Conservation (phyloP, 2,329 filamentous ascomycete species). For the Cadophora malorum region DNA sequence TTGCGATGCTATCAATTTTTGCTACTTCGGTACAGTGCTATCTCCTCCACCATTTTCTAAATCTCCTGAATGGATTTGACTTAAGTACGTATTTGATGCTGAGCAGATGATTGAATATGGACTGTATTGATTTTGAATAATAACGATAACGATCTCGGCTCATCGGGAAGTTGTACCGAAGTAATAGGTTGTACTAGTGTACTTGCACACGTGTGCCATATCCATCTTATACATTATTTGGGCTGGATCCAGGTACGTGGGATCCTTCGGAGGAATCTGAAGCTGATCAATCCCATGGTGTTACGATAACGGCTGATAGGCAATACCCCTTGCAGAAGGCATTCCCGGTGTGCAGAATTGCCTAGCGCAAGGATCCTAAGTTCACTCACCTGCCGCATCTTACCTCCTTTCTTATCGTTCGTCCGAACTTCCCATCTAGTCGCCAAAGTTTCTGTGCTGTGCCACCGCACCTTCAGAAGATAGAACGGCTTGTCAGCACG, state of each 20-base stretch:
- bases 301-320: background rate
- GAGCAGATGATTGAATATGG: background rate
- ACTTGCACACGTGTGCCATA: background rate
- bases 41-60: background rate
- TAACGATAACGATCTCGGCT: background rate
- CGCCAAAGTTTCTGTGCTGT: background rate
- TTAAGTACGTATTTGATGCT: background rate
- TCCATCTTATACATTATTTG: background rate
- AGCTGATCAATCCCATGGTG: background rate
- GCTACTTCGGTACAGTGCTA: background rate
- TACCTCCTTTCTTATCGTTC: conserved; percentile 3
- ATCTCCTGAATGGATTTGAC: background rate
- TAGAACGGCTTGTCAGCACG: background rate
- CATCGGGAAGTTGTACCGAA: background rate
- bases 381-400: background rate
- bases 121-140: background rate
- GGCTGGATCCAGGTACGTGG: conserved; percentile 5
- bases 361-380: background rate
- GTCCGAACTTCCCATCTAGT: background rate
- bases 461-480: background rate
- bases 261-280: background rate
- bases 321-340: background rate
- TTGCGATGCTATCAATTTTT: background rate
- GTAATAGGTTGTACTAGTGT: background rate
- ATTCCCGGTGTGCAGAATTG: background rate